Evolutionary conservation across 2,329 filamentous ascomycete species (phyloP).

Genomic region (Hansfordia pulvinata): DNA sequence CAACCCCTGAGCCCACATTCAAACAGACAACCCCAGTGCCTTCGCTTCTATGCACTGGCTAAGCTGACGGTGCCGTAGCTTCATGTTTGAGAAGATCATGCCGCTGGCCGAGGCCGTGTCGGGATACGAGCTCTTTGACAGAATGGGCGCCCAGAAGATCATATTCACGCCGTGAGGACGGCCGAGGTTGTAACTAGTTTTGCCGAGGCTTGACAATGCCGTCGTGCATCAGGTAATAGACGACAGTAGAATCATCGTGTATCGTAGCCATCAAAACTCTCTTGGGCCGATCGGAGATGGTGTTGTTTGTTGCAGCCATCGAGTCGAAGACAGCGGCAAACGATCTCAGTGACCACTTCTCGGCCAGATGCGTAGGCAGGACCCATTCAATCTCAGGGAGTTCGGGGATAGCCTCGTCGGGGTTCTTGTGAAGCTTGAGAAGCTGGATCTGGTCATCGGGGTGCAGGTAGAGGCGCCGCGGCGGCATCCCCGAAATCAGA

Average conservation of each 20-base stretch:
- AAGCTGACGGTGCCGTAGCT: slow-evolving; percentile 23
- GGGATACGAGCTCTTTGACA: slow-evolving; percentile 59
- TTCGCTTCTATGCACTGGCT: neutral
- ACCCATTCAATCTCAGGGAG: slow-evolving; percentile 60
- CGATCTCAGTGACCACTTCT: slow-evolving; percentile 55
- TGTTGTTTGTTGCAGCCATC: slow-evolving; percentile 30
- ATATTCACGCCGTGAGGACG: slow-evolving; percentile 41
- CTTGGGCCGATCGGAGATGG: slow-evolving; percentile 38
- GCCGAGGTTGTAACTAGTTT: slow-evolving; percentile 37
- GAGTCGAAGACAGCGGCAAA: slow-evolving; percentile 61
- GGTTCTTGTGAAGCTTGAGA: slow-evolving; percentile 43
- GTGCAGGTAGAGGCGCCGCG: slow-evolving; percentile 61
- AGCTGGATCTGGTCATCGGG: slow-evolving; percentile 71
- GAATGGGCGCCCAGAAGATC: slow-evolving; percentile 62
- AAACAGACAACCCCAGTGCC: too few species aligned
- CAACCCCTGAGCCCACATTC: neutral
- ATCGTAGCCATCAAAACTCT: slow-evolving; percentile 61
- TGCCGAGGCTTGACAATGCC: slow-evolving; percentile 79
- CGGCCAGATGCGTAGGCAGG: slow-evolving; percentile 56
- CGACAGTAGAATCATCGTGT: slow-evolving; percentile 69
- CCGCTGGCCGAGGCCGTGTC: slow-evolving; percentile 51
- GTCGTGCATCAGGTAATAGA: slow-evolving; percentile 76
- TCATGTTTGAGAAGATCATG: slow-evolving; percentile 69
- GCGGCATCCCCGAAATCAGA: slow-evolving; percentile 60
- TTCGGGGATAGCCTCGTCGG: slow-evolving; percentile 29